Evolutionary conservation across 176 grass and related monocot genomes (phyloP), one percentile per base, ranked within the genome.

Genomic region (Dactylis glomerata): DNA sequence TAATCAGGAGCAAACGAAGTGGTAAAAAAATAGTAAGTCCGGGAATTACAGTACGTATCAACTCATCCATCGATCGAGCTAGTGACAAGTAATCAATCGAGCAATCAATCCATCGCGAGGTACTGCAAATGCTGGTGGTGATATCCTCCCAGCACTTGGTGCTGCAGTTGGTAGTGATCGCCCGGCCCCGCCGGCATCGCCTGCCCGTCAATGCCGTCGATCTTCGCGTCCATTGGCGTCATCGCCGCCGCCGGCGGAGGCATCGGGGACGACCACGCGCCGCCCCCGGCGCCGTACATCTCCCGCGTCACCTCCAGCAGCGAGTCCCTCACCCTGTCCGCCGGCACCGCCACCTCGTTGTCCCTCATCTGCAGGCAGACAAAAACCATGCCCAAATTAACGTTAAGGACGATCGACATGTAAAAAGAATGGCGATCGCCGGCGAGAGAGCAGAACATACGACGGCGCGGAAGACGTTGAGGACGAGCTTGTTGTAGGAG

Each of bases 221-320:
- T 63, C 86, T 76, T 88, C 0, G 24, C 74, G 12, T 80, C 84
- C 3, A 46, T 73, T 13, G 26, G 54, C 52, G n/a, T 59, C 2
- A 58, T 28, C 41, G 69, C 47, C 32, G 73, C n/a, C 32, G 79
- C 1, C 54, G 87, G 24, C 8, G 63, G 31, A 16, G 41, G 69
- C 1, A 73, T 6, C 41, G 24, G 24, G 7, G 70, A 86, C n/a
- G 87, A 67, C 92, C 88, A 91, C 15, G 65, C 72, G 73, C 71
- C 81, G n/a, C 36, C 61, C 31, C 63, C 74, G 61, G 71, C 81
- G 42, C 61, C 81, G 38, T 74, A 88, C 15, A 88, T 66, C 78
- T 92, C 89, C 66, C 93, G 77, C 11, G 91, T 96, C 57, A 95
- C 93, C 75, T 92, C 91, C n/a, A 98, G 83, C 76, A 98, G 83